A percentile compares a stretch with the other conserved stretches of the same genome.
Conservation (phyloP, 495 filamentous ascomycete genomes). For the Xanthoparmelia taractica region DNA sequence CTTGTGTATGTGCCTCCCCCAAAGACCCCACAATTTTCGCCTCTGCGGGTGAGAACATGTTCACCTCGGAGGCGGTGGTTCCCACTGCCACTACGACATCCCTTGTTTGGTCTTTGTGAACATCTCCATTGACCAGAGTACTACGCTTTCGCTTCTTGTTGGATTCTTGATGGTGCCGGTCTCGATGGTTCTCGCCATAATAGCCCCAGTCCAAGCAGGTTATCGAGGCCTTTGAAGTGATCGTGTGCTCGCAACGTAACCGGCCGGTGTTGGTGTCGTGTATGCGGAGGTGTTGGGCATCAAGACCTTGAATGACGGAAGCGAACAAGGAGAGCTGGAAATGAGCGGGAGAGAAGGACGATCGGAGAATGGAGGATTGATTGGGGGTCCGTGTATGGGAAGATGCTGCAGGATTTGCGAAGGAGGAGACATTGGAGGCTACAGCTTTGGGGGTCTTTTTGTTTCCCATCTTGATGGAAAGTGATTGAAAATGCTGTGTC, state of each 20-base stretch:
- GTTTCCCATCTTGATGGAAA: slow-evolving; percentile 36
- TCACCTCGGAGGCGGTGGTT: slow-evolving; percentile 46
- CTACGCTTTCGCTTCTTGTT: slow-evolving; percentile 53
- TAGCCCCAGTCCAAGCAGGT: slow-evolving; percentile 55
- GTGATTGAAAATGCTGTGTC: not conserved
- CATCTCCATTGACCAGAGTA: slow-evolving; percentile 39
- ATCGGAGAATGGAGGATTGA: slow-evolving; percentile 45
- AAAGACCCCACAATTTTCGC: slow-evolving; percentile 45
- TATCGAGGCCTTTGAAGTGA: slow-evolving; percentile 43
- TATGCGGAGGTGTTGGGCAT: slow-evolving; percentile 51
- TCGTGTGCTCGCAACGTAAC: slow-evolving; percentile 49
- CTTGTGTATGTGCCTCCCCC: slow-evolving; percentile 45
- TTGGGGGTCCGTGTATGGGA: slow-evolving; percentile 34
- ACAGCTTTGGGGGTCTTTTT: slow-evolving; percentile 43
- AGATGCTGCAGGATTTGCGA: slow-evolving; percentile 38
- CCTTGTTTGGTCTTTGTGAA: slow-evolving; percentile 33
- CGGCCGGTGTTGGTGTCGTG: slow-evolving; percentile 52
- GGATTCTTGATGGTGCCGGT: slow-evolving; percentile 32
- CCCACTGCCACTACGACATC: slow-evolving; percentile 48
- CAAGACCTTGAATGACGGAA: slow-evolving; percentile 52
- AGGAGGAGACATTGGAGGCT: slow-evolving; percentile 42
- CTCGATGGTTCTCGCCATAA: slow-evolving; percentile 33
- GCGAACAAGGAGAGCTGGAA: slow-evolving; percentile 53
- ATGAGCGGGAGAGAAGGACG: slow-evolving; percentile 48
- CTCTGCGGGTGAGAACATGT: slow-evolving; percentile 47